Evolutionary conservation across 805 yeast genomes (phyloP).

Genomic region (Suhomyces canberraensis): DNA sequence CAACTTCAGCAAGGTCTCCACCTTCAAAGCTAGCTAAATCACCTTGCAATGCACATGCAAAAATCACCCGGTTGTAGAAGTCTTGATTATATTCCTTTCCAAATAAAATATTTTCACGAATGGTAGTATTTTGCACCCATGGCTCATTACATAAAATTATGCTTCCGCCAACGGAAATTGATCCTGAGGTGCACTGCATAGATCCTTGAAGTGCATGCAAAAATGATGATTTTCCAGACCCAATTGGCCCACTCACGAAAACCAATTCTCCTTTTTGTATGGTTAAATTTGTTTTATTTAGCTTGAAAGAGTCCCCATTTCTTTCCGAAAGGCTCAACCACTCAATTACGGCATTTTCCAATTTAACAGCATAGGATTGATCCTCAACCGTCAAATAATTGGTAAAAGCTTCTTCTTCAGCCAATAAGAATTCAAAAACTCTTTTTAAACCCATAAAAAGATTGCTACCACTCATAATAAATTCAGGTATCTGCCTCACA

Average conservation of each 20-base stretch:
- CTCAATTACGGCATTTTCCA: constrained; percentile 23
- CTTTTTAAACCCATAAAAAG: constrained; percentile 14
- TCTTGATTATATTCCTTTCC: constrained; percentile 22
- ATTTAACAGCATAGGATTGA: constrained; percentile 14
- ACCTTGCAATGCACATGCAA: constrained; percentile 36
- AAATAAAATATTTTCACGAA: constrained; percentile 31
- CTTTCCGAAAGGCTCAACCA: constrained; percentile 22
- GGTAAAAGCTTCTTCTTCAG: constrained; percentile 21
- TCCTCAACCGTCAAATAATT: background rate
- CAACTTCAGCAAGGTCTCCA: constrained; percentile 42
- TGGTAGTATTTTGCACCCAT: constrained; percentile 36
- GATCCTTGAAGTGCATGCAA: constrained; percentile 35
- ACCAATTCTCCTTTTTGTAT: constrained; percentile 33
- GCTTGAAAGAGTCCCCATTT: constrained; percentile 4
- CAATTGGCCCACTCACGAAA: constrained; percentile 36
- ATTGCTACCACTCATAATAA: constrained; percentile 12
- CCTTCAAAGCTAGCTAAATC: constrained; percentile 28
- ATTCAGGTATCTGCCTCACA: constrained; percentile 12
- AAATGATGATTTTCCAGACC: constrained; percentile 36
- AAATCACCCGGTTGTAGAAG: constrained; percentile 24
- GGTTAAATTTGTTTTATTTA: constrained; percentile 22
- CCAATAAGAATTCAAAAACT: constrained; percentile 22
- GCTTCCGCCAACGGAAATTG: constrained; percentile 23
- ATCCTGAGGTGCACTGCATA: constrained; percentile 27
- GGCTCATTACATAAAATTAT: constrained; percentile 32